Percentiles rank a stretch among this genome's conserved stretches.
phyloP scores from a whole-genome alignment of 192 early-diverging fungal species.

The Spinellus fusiger region DNA sequence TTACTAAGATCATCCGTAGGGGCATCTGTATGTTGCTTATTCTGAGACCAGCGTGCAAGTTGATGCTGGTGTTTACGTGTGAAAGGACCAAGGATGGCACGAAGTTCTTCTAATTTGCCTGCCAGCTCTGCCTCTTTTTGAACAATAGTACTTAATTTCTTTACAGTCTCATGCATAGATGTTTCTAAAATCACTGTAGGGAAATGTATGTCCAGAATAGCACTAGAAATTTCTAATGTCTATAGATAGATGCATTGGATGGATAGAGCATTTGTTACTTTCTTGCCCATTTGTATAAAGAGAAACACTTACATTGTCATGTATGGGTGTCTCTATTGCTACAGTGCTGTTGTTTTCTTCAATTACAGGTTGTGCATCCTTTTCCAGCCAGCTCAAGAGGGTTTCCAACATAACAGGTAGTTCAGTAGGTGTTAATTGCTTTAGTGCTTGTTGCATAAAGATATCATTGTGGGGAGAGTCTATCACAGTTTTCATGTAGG shows the following conservation, averaged over 20 bases:
- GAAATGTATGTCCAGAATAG: constrained; percentile 44
- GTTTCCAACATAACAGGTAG: constrained; percentile 34
- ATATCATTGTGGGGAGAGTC: constrained; percentile 40
- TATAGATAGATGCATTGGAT: constrained; percentile 4
- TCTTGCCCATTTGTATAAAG: not conserved
- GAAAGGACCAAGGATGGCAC: constrained; percentile 36
- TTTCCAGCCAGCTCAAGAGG: constrained; percentile 28
- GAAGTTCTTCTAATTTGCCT: constrained; percentile 33
- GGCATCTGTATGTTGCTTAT: constrained; percentile 5
- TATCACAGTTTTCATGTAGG: constrained; percentile 28
- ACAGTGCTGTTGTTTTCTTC: constrained; percentile 5
- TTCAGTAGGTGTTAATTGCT: constrained; percentile 34
- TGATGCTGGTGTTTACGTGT: constrained; percentile 34
- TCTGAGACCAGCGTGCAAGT: constrained; percentile 12
- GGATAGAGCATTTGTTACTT: not conserved
- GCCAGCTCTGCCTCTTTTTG: constrained; percentile 21
- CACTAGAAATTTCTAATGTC: constrained; percentile 38
- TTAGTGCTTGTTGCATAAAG: constrained; percentile 46
- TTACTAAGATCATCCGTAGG: constrained; percentile 15
- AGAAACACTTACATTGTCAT: not conserved
- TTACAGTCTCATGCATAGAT: constrained; percentile 32
- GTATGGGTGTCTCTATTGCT: not conserved
- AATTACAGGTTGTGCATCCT: constrained; percentile 22
- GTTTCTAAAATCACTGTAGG: constrained; percentile 41
- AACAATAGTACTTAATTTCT: constrained; percentile 21